Percentiles rank a stretch among this genome's conserved stretches.
Conservation (phyloP, 2,329 filamentous ascomycete species). For the Fonsecaea nubica region DNA sequence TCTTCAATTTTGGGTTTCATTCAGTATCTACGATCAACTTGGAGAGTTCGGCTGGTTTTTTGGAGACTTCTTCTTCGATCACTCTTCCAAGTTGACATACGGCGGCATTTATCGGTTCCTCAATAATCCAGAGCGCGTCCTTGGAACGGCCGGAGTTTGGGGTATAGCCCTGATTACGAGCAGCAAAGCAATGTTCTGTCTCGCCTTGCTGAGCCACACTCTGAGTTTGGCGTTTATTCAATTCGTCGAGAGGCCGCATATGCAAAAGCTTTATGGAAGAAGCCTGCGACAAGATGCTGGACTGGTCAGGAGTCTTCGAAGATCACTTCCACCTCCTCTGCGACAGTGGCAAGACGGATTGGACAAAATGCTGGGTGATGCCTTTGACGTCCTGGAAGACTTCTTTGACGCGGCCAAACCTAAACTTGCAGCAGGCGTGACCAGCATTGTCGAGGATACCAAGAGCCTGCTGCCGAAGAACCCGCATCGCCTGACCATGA, state of each 20-base stretch:
- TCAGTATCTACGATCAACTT: conserved; percentile 92
- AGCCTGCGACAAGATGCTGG: conserved; percentile 85
- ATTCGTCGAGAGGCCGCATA: conserved; percentile 92
- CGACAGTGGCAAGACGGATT: conserved; percentile 84
- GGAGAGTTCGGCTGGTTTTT: conserved; percentile 99
- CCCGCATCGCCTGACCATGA: conserved; percentile 83
- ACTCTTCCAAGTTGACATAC: conserved; percentile 86
- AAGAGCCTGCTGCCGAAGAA: conserved; percentile 87
- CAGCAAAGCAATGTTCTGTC: conserved; percentile 82
- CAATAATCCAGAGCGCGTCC: conserved; percentile 94
- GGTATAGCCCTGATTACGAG: conserved; percentile 92
- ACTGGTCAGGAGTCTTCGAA: conserved; percentile 87
- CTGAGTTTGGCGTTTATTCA: conserved; percentile 87
- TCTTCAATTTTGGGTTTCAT: conserved; percentile 88
- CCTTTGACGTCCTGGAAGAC: conserved; percentile 87
- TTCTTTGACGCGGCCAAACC: conserved; percentile 84
- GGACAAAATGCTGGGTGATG: conserved; percentile 83
- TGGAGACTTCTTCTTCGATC: conserved; percentile 97
- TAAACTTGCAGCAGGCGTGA: conserved; percentile 84
- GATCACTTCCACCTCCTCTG: conserved; percentile 81
- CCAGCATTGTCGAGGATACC: conserved; percentile 85
- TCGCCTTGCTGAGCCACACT: conserved; percentile 84
- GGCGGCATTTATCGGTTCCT: conserved; percentile 97
- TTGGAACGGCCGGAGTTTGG: conserved; percentile 95
- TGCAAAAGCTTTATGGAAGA: conserved; percentile 95